Base-by-base conservation (phyloP, 805 yeast species). In the Sugiyamaella valdiviana region DNA sequence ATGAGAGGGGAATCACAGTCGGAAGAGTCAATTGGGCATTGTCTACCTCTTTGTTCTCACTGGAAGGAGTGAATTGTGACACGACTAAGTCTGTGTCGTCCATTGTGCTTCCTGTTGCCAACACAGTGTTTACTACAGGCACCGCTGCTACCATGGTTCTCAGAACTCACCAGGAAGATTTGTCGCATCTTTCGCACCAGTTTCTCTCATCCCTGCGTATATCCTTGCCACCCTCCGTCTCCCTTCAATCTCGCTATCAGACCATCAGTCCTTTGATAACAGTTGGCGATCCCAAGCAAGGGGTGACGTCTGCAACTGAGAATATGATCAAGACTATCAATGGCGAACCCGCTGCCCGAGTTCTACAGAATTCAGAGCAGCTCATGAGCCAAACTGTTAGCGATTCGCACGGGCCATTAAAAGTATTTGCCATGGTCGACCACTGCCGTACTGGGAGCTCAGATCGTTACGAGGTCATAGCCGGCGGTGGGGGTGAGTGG, bases 401-500 rank as follows among this genome's bases (percentile, higher is more conserved):
- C 23, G 35, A 53, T 49, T 4, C 53, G 39, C 22, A 48, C 47
- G 19, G 50, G 47, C 44, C 44, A 40, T 42, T 51, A 29, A 48
- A 50, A 32, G 57, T 57, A 9, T 57, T 45, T 44, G 58, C 55
- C 15, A 48, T 42, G 16, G 35, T 57, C 9, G 6, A 24, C 35
- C 26, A 49, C 14, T 5, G 6, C 16, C 20, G 20, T 5, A 20
- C 20, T 4, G 39, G 39, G 7, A n/a, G 21, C 14, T 32, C 48
- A 5, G 43, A 35, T 23, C 66, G 72, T 46, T 75, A 67, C 60
- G 75, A 77, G 57, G 80, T 83, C 17, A 70, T 79, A 32, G 89
- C 86, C 4, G 89, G 89, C 3, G 89, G 88, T 1, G 89, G 89
- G 2, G 83, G 87, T 2, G 80, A 82, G 2, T 83, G 88, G 88